Percentiles rank a stretch among this genome's conserved stretches.
Evolutionary conservation across 1,139 yeast species (phyloP).

Genomic region (Pichia sp.): DNA sequence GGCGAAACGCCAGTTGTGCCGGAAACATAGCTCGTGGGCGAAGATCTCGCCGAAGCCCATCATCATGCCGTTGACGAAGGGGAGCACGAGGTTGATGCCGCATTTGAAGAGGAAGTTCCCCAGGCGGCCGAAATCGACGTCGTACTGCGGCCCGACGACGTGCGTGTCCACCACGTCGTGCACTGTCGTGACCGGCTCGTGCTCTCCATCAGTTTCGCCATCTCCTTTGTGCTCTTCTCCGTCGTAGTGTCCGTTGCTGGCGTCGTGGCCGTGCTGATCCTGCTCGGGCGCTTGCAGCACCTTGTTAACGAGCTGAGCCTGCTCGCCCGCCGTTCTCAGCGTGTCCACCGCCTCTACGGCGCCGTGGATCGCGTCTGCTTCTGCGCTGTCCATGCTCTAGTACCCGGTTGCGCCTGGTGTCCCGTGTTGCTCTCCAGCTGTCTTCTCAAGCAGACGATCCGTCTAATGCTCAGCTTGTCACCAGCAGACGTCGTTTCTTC

Average conservation of each 20-base stretch:
- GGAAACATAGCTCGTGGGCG: constrained; percentile 89
- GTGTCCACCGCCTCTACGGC: constrained; percentile 1
- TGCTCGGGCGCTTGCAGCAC: not conserved
- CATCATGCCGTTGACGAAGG: constrained; percentile 92
- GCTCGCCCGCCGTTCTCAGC: not conserved
- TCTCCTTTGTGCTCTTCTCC: not conserved
- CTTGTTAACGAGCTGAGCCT: not conserved
- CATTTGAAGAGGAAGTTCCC: constrained; percentile 34
- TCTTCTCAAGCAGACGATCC: too few relatives aligned
- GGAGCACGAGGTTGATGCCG: constrained; percentile 73
- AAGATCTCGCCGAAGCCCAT: constrained; percentile 93
- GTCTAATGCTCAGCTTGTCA: too few relatives aligned
- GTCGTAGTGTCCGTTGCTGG: not conserved
- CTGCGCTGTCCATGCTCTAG: not conserved
- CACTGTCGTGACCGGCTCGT: not conserved
- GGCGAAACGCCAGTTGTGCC: constrained; percentile 76
- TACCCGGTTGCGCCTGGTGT: too few relatives aligned
- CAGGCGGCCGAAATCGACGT: constrained; percentile 4
- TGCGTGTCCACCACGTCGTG: not conserved
- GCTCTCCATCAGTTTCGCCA: not conserved
- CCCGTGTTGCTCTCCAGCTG: too few relatives aligned
- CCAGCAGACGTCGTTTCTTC: too few relatives aligned
- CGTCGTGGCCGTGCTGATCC: not conserved
- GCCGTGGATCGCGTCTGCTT: constrained; percentile 2
- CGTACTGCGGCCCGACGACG: not conserved